Evolutionary conservation across 495 filamentous ascomycete species (phyloP).

Genomic region (Xylaria venustula): DNA sequence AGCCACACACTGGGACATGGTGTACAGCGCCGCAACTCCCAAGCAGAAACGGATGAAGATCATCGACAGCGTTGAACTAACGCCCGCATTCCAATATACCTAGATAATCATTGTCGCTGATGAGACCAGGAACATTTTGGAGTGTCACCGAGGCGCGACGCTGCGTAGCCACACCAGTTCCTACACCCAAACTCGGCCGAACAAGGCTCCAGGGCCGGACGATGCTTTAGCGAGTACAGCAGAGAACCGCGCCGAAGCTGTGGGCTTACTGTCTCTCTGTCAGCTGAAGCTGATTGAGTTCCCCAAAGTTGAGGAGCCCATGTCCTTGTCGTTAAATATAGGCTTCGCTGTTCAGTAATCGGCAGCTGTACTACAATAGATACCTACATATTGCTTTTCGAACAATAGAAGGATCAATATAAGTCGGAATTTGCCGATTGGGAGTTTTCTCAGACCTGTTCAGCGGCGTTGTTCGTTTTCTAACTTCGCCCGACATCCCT

Average conservation of each 20-base stretch:
- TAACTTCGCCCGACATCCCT: too few relatives aligned
- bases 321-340: background rate
- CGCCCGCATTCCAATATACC: too few relatives aligned
- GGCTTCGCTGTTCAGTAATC: too few relatives aligned
- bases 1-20: too few relatives aligned
- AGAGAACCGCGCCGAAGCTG: background rate
- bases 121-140: background rate
- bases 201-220: background rate
- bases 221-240: slow-evolving; percentile 1
- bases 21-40: too few relatives aligned
- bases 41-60: too few relatives aligned
- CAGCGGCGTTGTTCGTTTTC: background rate
- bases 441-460: background rate
- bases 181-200: background rate
- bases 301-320: background rate
- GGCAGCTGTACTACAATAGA: too few relatives aligned
- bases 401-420: too few relatives aligned
- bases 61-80: too few relatives aligned
- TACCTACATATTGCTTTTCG: background rate
- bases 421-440: background rate
- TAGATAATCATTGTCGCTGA: background rate
- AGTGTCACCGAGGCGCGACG: too few relatives aligned
- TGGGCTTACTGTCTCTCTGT: background rate
- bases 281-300: background rate
- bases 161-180: background rate